A percentile compares a stretch with the other conserved stretches of the same genome.
Conservation (phyloP, 179 eudicot genomes). For the Amaranthus tricolor region DNA sequence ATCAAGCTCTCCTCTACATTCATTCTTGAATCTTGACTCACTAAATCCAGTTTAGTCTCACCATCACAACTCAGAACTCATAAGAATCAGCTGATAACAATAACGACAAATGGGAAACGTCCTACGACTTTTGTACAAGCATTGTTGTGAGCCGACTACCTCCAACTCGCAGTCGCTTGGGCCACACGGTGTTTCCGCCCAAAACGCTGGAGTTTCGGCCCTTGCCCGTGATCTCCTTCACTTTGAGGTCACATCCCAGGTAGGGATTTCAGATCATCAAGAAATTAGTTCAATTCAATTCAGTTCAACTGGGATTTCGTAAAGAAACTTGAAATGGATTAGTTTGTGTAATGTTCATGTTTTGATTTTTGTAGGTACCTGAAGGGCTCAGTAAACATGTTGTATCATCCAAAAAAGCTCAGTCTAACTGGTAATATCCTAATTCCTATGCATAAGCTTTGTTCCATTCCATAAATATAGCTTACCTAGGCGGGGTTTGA, state of each 20-base stretch:
- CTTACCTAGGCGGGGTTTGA: background rate
- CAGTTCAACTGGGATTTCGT: background rate
- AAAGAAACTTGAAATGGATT: background rate
- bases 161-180: slow-evolving; percentile 42
- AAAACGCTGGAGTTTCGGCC: slow-evolving; percentile 62
- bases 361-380: slow-evolving; percentile 55
- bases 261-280: slow-evolving; percentile 10
- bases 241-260: slow-evolving; percentile 86
- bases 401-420: slow-evolving; percentile 83
- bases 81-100: background rate
- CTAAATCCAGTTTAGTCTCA: background rate
- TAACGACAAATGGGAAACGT: slow-evolving; percentile 70
- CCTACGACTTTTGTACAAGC: slow-evolving; percentile 50
- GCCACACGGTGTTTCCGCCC: slow-evolving; percentile 57
- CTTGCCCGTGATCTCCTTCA: slow-evolving; percentile 76
- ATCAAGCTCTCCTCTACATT: background rate
- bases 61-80: background rate
- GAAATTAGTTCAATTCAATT: background rate
- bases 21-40: background rate
- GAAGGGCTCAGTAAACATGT: slow-evolving; percentile 77
- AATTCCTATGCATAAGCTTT: background rate
- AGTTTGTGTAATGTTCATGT: slow-evolving; percentile 4
- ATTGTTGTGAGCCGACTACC: slow-evolving; percentile 47
- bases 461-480: background rate
- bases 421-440: slow-evolving; percentile 66